Evolutionary conservation across 1,284 basidiomycete genomes (phyloP).

Genomic region (Testicularia cyperi): DNA sequence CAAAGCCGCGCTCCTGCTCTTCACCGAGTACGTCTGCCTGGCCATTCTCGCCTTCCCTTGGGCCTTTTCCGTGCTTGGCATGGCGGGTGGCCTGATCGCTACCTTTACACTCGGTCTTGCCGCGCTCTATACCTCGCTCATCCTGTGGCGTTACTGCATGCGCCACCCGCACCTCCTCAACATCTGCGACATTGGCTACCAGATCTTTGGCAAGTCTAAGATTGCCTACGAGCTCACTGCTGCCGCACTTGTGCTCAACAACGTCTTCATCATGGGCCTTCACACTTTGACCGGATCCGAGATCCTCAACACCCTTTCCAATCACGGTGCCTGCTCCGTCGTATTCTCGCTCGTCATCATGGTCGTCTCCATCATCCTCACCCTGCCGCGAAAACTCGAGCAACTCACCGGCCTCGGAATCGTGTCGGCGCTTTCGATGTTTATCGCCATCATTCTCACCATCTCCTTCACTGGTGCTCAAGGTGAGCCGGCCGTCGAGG

Average conservation of each 20-base stretch:
- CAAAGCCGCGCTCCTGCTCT: slow-evolving; percentile 40
- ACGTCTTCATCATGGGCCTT: slow-evolving; percentile 48
- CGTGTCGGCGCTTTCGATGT: slow-evolving; percentile 50
- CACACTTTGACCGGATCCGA: slow-evolving; percentile 59
- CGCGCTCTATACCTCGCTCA: slow-evolving; percentile 50
- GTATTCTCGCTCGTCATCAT: slow-evolving; percentile 63
- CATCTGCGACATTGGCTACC: slow-evolving; percentile 69
- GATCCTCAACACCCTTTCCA: slow-evolving; percentile 67
- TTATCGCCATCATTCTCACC: slow-evolving; percentile 46
- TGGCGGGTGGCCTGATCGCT: slow-evolving; percentile 51
- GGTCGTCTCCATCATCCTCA: slow-evolving; percentile 43
- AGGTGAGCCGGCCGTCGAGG: slow-evolving; percentile 32
- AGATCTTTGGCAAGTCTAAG: slow-evolving; percentile 65
- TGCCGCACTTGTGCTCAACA: slow-evolving; percentile 49
- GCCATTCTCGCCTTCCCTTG: slow-evolving; percentile 52
- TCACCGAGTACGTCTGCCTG: slow-evolving; percentile 53
- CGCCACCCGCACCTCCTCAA: slow-evolving; percentile 66
- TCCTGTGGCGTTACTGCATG: slow-evolving; percentile 67
- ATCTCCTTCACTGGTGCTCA: slow-evolving; percentile 46
- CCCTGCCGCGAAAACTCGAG: slow-evolving; percentile 50
- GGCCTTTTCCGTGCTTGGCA: slow-evolving; percentile 47
- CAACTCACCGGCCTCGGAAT: slow-evolving; percentile 50
- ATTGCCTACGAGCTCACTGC: slow-evolving; percentile 64
- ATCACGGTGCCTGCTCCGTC: slow-evolving; percentile 67
- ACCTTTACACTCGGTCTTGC: slow-evolving; percentile 47